Conservation (phyloP, 78 protist genomes). For the Dictyostelium purpureum region DNA sequence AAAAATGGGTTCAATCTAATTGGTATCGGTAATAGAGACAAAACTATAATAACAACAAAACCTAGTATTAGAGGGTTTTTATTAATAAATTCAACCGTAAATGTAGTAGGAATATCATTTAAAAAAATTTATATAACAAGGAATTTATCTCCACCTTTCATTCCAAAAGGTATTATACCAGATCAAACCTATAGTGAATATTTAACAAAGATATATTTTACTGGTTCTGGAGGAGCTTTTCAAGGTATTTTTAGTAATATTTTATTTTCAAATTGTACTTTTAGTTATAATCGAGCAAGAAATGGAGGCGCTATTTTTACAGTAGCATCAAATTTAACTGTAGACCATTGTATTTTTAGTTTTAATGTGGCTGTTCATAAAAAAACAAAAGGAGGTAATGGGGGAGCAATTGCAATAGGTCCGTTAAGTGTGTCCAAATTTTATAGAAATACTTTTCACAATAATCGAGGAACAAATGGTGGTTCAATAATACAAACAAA, state of each 20-base stretch:
- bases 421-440: not conserved
- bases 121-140: not conserved
- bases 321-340: not conserved
- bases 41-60: not conserved
- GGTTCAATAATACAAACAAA: not conserved
- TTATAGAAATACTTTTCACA: not conserved
- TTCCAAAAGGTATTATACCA: not conserved
- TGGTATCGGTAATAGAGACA: not conserved
- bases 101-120: not conserved
- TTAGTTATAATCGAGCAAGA: not conserved
- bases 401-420: not conserved
- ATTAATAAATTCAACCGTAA: not conserved
- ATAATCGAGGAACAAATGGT: not conserved
- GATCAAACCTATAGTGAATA: not conserved
- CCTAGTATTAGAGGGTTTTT: not conserved
- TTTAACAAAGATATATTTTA: not conserved
- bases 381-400: not conserved
- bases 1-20: not conserved
- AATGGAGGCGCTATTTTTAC: slow-evolving; percentile 11
- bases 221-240: not conserved
- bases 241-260: not conserved
- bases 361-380: not conserved
- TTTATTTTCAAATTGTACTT: not conserved
- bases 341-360: not conserved
- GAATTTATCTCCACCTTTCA: not conserved